A percentile compares a stretch with the other conserved stretches of the same genome.
Conservation (phyloP, 257 asterid species). For the Capsicum baccatum region DNA sequence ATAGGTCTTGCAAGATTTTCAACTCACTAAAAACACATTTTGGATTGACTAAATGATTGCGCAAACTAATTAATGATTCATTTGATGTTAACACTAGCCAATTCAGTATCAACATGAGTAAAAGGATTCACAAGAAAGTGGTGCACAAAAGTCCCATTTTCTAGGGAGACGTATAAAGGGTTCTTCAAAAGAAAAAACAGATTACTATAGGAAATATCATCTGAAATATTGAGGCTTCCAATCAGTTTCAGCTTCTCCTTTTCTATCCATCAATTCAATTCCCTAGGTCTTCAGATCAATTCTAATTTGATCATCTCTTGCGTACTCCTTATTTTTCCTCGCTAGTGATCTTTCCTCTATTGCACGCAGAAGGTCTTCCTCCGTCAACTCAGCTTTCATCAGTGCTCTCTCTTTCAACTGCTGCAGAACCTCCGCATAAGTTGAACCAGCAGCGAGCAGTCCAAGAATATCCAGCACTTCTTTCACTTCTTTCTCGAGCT, state of each 20-base stretch:
- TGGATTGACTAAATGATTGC: neutral
- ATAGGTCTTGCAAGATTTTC: neutral
- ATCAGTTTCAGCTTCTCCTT: conserved; percentile 52
- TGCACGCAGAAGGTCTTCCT: conserved; percentile 48
- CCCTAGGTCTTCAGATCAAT: conserved; percentile 62
- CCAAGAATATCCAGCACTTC: conserved; percentile 43
- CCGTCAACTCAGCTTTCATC: conserved; percentile 62
- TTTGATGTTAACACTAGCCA: conserved; percentile 40
- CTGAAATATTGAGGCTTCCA: conserved; percentile 66
- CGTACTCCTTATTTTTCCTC: conserved; percentile 57
- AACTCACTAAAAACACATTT: neutral
- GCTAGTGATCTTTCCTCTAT: conserved; percentile 59
- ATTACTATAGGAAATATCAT: too few relatives aligned
- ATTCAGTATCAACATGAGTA: conserved; percentile 83
- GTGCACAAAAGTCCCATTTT: conserved; percentile 53
- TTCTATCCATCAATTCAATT: conserved; percentile 72
- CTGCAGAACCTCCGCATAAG: conserved; percentile 54
- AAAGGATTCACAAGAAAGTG: conserved; percentile 62
- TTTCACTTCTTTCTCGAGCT: conserved; percentile 42
- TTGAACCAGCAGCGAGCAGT: conserved; percentile 37
- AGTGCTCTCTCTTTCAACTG: conserved; percentile 81
- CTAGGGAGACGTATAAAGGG: too few relatives aligned
- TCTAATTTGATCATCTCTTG: conserved; percentile 64
- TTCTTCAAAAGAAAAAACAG: too few relatives aligned
- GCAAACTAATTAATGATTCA: neutral